These are phyloP conservation scores for Hypoxylon rubiginosum DNA, from an alignment of 2,329 filamentous ascomycete species.

Conservation along the genomic window DNA sequence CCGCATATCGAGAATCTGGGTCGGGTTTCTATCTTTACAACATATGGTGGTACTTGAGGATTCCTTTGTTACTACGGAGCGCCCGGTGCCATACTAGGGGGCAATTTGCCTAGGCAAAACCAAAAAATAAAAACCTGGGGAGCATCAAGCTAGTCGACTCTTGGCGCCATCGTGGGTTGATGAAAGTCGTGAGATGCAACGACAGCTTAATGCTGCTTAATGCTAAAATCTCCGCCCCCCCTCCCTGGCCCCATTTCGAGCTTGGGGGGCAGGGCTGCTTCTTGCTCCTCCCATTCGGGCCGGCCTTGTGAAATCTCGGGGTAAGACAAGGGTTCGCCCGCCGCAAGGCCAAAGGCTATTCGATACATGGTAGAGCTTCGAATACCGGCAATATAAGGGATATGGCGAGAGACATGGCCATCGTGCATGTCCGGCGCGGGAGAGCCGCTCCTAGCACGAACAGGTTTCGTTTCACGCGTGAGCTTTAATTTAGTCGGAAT, in stretches of 20 bases:
- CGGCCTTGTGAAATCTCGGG: conserved; percentile 39
- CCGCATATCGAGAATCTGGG: conserved; percentile 23
- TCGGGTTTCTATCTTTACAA: conserved; percentile 28
- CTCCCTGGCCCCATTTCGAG: neutral
- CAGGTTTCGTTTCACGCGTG: conserved; percentile 23
- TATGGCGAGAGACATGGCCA: neutral
- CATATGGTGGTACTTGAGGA: conserved; percentile 15
- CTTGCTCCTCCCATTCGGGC: conserved; percentile 38
- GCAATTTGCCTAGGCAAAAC: conserved; percentile 1
- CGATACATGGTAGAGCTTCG: conserved; percentile 27
- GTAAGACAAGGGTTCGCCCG: conserved; percentile 38
- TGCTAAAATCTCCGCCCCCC: conserved; percentile 9
- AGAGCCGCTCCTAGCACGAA: conserved; percentile 17
- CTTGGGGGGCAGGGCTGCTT: conserved; percentile 7
- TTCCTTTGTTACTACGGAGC: conserved; percentile 18
- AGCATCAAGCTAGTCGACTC: conserved; percentile 14
- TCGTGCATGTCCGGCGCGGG: conserved; percentile 8
- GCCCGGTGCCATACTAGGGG: conserved; percentile 5
- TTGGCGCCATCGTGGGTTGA: conserved; percentile 20
- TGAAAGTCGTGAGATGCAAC: conserved; percentile 8
- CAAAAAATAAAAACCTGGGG: conserved; percentile 7
- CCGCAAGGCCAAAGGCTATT: conserved; percentile 24
- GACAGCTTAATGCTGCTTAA: conserved; percentile 11
- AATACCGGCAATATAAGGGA: conserved; percentile 15
- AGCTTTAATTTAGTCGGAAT: conserved; percentile 27